Evolutionary conservation across 2,329 filamentous ascomycete species (phyloP).

Genomic region (Dactylellina cionopaga): DNA sequence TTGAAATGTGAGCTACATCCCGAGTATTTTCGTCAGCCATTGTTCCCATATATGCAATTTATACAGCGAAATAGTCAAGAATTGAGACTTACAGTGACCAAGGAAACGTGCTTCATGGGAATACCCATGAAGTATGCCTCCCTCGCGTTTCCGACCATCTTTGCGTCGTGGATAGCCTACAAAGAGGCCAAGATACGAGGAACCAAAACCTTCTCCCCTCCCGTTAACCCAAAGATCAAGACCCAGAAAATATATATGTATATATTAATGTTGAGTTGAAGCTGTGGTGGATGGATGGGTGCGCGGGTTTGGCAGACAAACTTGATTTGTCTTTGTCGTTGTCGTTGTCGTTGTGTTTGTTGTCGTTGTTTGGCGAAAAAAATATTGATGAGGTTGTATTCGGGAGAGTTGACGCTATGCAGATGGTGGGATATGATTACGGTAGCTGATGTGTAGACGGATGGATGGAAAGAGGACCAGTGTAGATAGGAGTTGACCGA

Average conservation of each 20-base stretch:
- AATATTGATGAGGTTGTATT: too few relatives aligned
- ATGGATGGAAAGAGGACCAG: background rate
- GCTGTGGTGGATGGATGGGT: too few relatives aligned
- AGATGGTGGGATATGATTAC: too few relatives aligned
- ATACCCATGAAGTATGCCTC: constrained; percentile 67
- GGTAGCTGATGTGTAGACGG: background rate
- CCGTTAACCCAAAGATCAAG: constrained; percentile 1
- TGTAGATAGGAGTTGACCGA: background rate
- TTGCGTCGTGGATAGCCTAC: constrained; percentile 45
- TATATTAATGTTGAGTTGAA: too few relatives aligned
- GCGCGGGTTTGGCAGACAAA: too few relatives aligned
- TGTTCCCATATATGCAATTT: background rate
- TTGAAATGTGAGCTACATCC: constrained; percentile 75
- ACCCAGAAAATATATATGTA: background rate
- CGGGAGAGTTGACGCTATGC: too few relatives aligned
- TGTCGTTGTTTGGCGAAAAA: too few relatives aligned
- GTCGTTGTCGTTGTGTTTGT: too few relatives aligned
- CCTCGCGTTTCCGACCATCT: constrained; percentile 54
- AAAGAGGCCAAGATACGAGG: constrained; percentile 20
- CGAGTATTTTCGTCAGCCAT: constrained; percentile 52
- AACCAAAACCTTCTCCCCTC: constrained; percentile 15
- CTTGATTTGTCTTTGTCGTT: too few relatives aligned
- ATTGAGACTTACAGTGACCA: constrained; percentile 68
- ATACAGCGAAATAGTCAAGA: constrained; percentile 54
- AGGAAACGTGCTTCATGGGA: constrained; percentile 74